Evolutionary conservation across 148 eudicot genomes (phyloP).

Genomic region (Camellia lanceoleosa): DNA sequence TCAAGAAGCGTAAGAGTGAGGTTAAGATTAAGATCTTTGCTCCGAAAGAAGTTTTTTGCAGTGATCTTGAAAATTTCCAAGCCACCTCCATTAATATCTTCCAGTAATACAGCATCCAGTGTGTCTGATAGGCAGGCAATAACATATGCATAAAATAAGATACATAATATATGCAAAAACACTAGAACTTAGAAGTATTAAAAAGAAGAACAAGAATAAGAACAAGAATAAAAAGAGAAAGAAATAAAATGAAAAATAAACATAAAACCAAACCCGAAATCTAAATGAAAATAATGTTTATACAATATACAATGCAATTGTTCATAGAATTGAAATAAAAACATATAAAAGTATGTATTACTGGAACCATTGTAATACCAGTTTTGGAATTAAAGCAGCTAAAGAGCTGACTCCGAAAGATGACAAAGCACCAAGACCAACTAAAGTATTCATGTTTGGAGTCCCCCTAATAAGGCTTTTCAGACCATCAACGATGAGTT

Average conservation of each 20-base stretch:
- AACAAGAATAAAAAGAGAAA: neutral
- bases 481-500: constrained; percentile 84
- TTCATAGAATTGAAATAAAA: neutral
- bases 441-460: constrained; percentile 98
- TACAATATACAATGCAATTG: neutral
- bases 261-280: neutral
- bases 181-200: too few species aligned
- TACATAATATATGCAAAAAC: too few species aligned
- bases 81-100: constrained; percentile 7
- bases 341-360: neutral
- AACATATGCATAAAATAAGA: too few species aligned
- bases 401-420: constrained; percentile 89
- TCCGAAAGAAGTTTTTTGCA: neutral
- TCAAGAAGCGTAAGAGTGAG: neutral
- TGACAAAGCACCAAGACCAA: constrained; percentile 98
- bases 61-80: neutral
- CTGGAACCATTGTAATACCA: constrained; percentile 42
- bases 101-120: neutral
- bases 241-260: neutral
- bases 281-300: neutral
- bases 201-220: neutral
- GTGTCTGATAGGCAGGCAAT: neutral
- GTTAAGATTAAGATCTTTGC: neutral
- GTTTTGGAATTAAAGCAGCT: constrained; percentile 82
- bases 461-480: constrained; percentile 85